Evolutionary conservation across 1,139 yeast genomes (phyloP), one percentile per base, ranked within the genome.

Genomic region (Sugiyamaella japonica): DNA sequence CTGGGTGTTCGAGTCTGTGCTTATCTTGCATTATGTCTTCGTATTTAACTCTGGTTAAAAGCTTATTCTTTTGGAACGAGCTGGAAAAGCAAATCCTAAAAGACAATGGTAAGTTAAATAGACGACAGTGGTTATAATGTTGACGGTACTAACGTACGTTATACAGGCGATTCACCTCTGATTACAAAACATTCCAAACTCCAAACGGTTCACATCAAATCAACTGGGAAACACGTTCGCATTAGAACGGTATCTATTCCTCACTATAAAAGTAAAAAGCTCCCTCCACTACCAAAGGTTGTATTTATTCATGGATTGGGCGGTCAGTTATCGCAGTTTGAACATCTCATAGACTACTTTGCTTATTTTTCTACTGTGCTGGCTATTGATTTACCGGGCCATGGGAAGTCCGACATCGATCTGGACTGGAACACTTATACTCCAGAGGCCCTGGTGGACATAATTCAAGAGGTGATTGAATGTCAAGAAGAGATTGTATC

Each of bases 251-350:
- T 71, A 23, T 59, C 58, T n/a, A 54, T 68, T 15, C 72, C 72
- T 1, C 68, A 71, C 39, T 65, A 66, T 45, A 65, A 68, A 40
- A 66, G 60, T 34, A 62, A 63, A 54, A 66, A 65, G 51, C 59
- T 70, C 48, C 73, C 71, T 1, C 56, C 60, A 13, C 70, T 84
- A 49, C 93, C 95, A 0, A 73, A 82, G 3, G 68, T 85, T 12
- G 73, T 86, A 12, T 79, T 86, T 52, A 64, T 86, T 20, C 95
- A 86, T 68, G 95, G 95, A 0, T 70, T 86, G 44, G 95, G 95
- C 1, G 95, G 95, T 7, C 91, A 85, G 65, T 75, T 85, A 71
- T 76, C 86, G 8, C 91, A 85, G 66, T 86, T 87, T 66, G 89
- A 84, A 61, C 80, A 82, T 2, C 71, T 85, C 42, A 75, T 86